Conservation (phyloP, 2,329 filamentous ascomycete species). For the Gremmenia infestans region DNA sequence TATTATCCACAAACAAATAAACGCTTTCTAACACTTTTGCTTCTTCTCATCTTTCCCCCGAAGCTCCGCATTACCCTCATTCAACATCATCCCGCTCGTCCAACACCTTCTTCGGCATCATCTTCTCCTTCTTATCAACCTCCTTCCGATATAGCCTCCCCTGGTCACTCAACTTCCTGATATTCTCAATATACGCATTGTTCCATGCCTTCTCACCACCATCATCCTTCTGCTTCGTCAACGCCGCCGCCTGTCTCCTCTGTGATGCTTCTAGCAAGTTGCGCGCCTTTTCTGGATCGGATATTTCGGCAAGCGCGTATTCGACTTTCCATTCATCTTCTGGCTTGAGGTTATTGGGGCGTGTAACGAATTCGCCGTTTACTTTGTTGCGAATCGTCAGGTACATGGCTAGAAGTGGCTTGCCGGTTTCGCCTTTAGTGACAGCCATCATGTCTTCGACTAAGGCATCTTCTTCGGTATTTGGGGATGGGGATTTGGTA, state of each 20-base stretch:
- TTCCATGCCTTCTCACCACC: slow-evolving; percentile 14
- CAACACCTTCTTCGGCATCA: slow-evolving; percentile 43
- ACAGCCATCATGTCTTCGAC: slow-evolving; percentile 1
- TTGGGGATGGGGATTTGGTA: background rate
- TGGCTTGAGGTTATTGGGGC: slow-evolving; percentile 47
- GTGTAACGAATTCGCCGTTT: slow-evolving; percentile 56
- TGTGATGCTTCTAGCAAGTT: slow-evolving; percentile 51
- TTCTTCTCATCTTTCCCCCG: no score
- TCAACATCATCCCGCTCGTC: slow-evolving; percentile 27
- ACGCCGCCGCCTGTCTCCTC: slow-evolving; percentile 48
- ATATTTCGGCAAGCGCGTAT: slow-evolving; percentile 67
- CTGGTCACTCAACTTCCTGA: slow-evolving; percentile 43
- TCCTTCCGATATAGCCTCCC: slow-evolving; percentile 55
- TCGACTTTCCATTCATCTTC: slow-evolving; percentile 65
- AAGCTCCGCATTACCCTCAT: background rate
- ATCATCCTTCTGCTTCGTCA: slow-evolving; percentile 34
- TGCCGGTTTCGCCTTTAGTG: background rate
- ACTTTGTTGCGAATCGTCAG: slow-evolving; percentile 69
- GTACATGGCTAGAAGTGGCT: slow-evolving; percentile 44
- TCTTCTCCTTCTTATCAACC: slow-evolving; percentile 48
- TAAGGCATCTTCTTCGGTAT: background rate
- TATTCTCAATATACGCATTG: slow-evolving; percentile 25
- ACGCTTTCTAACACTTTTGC: no score
- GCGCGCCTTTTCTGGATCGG: slow-evolving; percentile 35
- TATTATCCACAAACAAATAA: no score